Evolutionary conservation across 345 rosid species (phyloP).

Genomic region (Citrus inodora): DNA sequence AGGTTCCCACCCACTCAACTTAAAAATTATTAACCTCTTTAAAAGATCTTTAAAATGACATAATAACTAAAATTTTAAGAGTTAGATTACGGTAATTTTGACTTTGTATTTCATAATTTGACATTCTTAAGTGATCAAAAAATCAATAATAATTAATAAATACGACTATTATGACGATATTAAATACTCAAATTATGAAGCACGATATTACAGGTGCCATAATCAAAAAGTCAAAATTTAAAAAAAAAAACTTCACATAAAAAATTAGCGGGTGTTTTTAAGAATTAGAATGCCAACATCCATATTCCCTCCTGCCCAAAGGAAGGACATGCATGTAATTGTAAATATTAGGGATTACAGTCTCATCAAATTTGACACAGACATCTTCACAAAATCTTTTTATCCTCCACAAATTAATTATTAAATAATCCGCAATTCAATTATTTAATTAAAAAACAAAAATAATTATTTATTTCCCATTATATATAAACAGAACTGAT

Average conservation of each 20-base stretch:
- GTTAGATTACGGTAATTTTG: fast-evolving
- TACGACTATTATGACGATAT: too few species aligned
- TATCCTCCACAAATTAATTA: not conserved
- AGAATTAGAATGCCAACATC: not conserved
- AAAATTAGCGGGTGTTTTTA: conserved; percentile 4
- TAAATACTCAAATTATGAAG: too few species aligned
- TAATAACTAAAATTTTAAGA: too few species aligned
- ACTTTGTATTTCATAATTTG: fast-evolving
- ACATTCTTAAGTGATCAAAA: too few species aligned
- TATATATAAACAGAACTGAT: conserved; percentile 3
- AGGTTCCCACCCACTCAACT: too few species aligned
- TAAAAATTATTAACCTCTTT: too few species aligned
- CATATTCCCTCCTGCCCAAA: conserved; percentile 1
- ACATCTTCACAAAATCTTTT: not conserved
- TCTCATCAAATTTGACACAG: conserved; percentile 30
- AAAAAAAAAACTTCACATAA: not conserved
- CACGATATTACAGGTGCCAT: too few species aligned
- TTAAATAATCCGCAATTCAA: not conserved
- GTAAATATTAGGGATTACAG: conserved; percentile 41
- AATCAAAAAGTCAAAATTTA: too few species aligned
- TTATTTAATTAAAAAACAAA: not conserved
- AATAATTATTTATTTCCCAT: not conserved
- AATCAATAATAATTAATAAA: too few species aligned
- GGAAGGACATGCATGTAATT: conserved; percentile 10
- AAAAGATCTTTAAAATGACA: too few species aligned